Percentiles rank a stretch among this genome's conserved stretches.
Evolutionary conservation across 176 grass and related monocot species (phyloP).

Genomic region (Bothriochloa decipiens): DNA sequence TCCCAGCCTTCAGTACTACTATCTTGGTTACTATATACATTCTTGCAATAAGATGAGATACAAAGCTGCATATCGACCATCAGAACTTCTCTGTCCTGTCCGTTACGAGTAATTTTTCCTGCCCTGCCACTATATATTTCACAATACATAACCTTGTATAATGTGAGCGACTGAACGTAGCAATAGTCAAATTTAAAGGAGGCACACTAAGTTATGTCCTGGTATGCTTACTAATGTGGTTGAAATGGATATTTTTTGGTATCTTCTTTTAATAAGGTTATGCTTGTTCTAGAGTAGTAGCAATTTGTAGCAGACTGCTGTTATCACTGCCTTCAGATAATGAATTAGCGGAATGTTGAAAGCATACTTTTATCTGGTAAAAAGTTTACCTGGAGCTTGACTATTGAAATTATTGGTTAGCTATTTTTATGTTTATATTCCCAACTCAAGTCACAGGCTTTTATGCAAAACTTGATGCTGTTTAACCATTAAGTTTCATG

Average conservation of each 20-base stretch:
- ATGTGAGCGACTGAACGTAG: slow-evolving; percentile 13
- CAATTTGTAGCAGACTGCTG: slow-evolving; percentile 1
- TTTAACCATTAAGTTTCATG: neutral
- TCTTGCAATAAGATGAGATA: slow-evolving; percentile 99
- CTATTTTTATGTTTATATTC: slow-evolving; percentile 9
- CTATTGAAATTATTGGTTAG: slow-evolving; percentile 1
- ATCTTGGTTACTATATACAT: slow-evolving; percentile 98
- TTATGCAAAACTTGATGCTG: neutral
- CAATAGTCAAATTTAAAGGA: neutral
- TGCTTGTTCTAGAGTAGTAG: neutral
- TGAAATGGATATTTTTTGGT: neutral
- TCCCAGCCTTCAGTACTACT: slow-evolving; percentile 84
- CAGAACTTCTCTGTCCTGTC: slow-evolving; percentile 91
- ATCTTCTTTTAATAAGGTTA: neutral
- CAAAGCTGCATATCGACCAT: slow-evolving; percentile 93
- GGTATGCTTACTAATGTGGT: neutral
- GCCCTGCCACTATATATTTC: neutral
- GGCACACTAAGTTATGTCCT: neutral
- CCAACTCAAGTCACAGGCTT: neutral
- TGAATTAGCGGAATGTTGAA: neutral
- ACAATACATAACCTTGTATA: neutral
- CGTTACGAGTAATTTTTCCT: slow-evolving; percentile 70
- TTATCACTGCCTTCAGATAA: neutral
- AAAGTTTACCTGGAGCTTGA: neutral
- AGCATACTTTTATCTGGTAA: neutral